Percentiles rank a stretch among this genome's conserved stretches.
Evolutionary conservation across 805 yeast species (phyloP).

Genomic region (Yamadazyma nakazawae): DNA sequence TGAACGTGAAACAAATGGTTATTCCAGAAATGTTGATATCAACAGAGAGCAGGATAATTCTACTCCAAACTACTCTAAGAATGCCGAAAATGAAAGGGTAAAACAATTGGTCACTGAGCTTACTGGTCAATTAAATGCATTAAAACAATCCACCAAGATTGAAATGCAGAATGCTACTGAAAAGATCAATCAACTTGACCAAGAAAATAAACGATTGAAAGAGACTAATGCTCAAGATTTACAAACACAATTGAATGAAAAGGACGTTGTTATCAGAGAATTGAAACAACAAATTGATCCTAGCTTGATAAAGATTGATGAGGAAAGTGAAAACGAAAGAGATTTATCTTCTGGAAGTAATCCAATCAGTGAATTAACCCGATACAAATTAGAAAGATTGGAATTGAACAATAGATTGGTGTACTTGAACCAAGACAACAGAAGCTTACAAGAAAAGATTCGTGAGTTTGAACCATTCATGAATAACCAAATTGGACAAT

Average conservation of each 20-base stretch:
- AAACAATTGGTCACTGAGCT: constrained; percentile 32
- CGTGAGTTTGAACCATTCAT: constrained; percentile 51
- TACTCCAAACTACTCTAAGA: constrained; percentile 11
- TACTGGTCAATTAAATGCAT: constrained; percentile 29
- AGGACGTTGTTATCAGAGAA: constrained; percentile 29
- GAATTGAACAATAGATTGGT: constrained; percentile 44
- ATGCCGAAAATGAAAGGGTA: constrained; percentile 23
- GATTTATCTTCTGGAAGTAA: constrained; percentile 5
- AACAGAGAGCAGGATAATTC: constrained; percentile 11
- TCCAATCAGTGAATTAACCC: constrained; percentile 31
- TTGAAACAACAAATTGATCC: constrained; percentile 28
- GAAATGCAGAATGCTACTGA: constrained; percentile 59
- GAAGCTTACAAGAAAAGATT: constrained; percentile 37
- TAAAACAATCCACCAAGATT: constrained; percentile 32
- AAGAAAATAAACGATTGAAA: constrained; percentile 14
- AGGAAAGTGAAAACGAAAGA: constrained; percentile 18
- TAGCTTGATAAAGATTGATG: constrained; percentile 16
- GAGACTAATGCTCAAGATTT: constrained; percentile 11
- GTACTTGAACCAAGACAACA: constrained; percentile 46
- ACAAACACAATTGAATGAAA: constrained; percentile 25
- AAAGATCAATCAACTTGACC: constrained; percentile 48
- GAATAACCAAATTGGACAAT: constrained; percentile 49
- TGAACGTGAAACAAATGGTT: constrained; percentile 3
- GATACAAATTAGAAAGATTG: constrained; percentile 41
- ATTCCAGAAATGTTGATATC: constrained; percentile 1